These are phyloP conservation scores for Penicillium paradoxum DNA, from an alignment of 495 filamentous ascomycete species.

Conservation along the genomic window DNA sequence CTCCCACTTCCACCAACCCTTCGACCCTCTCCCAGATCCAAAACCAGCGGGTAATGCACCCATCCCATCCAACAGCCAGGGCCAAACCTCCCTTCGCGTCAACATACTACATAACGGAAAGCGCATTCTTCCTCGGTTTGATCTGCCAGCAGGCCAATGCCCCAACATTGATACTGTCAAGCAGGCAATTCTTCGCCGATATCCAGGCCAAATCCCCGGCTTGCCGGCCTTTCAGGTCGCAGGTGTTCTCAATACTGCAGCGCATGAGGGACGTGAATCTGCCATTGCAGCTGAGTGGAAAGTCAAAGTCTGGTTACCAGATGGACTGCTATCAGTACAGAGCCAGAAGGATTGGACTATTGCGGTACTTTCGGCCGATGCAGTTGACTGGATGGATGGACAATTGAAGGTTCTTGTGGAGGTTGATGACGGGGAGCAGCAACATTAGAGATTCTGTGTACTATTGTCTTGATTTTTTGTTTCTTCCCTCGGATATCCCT, in stretches of 20 bases:
- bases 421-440: slow-evolving; percentile 14
- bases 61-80: slow-evolving; percentile 1
- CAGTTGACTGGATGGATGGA: slow-evolving; percentile 51
- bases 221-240: slow-evolving; percentile 10
- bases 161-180: slow-evolving; percentile 32
- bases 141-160: slow-evolving; percentile 33
- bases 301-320: slow-evolving; percentile 38
- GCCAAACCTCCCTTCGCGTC: slow-evolving; percentile 32
- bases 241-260: slow-evolving; percentile 8
- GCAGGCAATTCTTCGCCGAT: slow-evolving; percentile 31
- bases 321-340: slow-evolving; percentile 34
- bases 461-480: neutral
- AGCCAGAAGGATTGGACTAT: slow-evolving; percentile 45
- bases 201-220: slow-evolving; percentile 29
- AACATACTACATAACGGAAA: slow-evolving; percentile 41
- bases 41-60: slow-evolving; percentile 4
- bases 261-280: slow-evolving; percentile 17
- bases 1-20: slow-evolving; percentile 16
- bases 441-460: slow-evolving; percentile 8
- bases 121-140: slow-evolving; percentile 37
- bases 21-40: slow-evolving; percentile 9
- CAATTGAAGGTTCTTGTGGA: slow-evolving; percentile 45
- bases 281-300: slow-evolving; percentile 25
- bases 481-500: slow-evolving; percentile 4
- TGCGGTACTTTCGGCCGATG: slow-evolving; percentile 36